Evolutionary conservation across 441 rosid species (phyloP), one percentile per base, ranked within the genome.

Genomic region (Erodium trifolium): DNA sequence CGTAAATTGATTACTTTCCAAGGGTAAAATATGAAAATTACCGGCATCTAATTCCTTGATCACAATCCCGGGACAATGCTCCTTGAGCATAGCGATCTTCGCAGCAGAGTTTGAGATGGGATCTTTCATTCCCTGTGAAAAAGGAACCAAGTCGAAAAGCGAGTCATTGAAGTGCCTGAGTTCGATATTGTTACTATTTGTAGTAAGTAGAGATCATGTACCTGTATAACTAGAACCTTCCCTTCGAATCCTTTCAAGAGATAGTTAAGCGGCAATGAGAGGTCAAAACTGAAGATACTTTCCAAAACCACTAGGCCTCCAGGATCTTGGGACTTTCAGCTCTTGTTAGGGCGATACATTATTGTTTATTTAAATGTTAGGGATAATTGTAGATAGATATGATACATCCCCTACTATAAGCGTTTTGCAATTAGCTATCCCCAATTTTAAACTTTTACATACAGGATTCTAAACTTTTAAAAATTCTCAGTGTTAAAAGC

Each of bases 281-380:
- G 97, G 73, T 88, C 76, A 78, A 89, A 80, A 71, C 90, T 86
- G 71, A 93, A 88, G 63, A 93, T 83, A 67, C 97, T 87, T 82
- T 89, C 97, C 71, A 91, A 81, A 70, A 93, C 96, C 77, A 79
- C 84, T 17, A 72, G 71, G 47, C 66, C 96, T 47, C 98, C 98
- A 0, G 97, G 98, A 82, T 93, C 97, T 70, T 63, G 72, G 3
- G 98, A 93, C 97, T 93, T 49, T 34, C 11, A 39, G 66, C 29
- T 68, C 51, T 34, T 11, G 81, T 88, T 74, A 92, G 88, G 95
- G 86, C n/a, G 11, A 57, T 60, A 41, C 62, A 2, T 14, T 16
- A 14, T 16, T 16, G 18, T 4, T 55, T 6, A 14, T 16, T 13
- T 13, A 51, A 51, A 51, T 12, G 17, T 51, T 14, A 51, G 37